Base-by-base conservation (phyloP, 805 yeast genomes). In the Yamadazyma tumulicola region DNA sequence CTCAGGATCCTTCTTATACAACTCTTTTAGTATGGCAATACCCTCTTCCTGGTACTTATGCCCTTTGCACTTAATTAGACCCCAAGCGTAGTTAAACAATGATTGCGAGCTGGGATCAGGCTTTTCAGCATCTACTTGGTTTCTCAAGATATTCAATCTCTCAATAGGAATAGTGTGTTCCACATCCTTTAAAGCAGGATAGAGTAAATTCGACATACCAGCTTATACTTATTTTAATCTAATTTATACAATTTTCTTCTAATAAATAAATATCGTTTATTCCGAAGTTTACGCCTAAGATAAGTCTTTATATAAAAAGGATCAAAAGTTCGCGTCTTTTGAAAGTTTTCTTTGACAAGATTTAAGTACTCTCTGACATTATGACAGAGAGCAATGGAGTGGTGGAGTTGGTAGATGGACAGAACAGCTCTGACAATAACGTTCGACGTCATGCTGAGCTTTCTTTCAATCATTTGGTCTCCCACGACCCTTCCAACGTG, bases 31-130 rank as follows among this genome's bases (percentile, higher is more conserved):
- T 19, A 91, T 68, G 35, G 76, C 79, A 12, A 93, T 77, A 0
- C 97, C 99, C 32, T 81, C 69, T 47, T 82, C 72, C 52, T 85
- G 94, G 42, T 85, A 82, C 25, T 67, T 71, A 15, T 69, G 66
- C 32, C 71, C 68, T 32, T 59, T 54, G 2, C 95, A 79, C 56
- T 87, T 89, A 43, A 94, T 76, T 32, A 93, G 67, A 3, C 94
- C 98, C 98, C 99, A 93, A 0, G 97, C 95, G 49, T 85, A 85
- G 59, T 94, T 93, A 72, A 93, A 93, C 38, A 79, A 75, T 2
- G 96, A 81, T 57, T 88, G 97, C 0, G 85, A 72, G 0, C 89
- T 72, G 0, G 86, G 88, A 25, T 73, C 67, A 4, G 93, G 95
- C 20, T 84, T 80, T 55, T 93, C 97, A 1, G 81, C 68, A 18